Conservation (phyloP, 2,329 filamentous ascomycete genomes). For the Aphanoascus verrucosus region DNA sequence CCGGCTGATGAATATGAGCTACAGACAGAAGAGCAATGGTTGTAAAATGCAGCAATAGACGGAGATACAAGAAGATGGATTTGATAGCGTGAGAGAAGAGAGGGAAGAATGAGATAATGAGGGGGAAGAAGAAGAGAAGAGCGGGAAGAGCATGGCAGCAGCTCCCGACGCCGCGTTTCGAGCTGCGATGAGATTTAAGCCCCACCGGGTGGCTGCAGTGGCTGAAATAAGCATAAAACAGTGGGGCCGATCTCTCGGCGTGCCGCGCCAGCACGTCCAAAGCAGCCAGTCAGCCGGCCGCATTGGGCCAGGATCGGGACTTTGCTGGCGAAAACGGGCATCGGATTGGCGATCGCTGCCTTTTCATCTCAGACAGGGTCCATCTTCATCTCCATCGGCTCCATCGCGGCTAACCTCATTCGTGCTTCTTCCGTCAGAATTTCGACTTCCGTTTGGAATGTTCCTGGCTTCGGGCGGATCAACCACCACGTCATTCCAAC, state of each 20-base stretch:
- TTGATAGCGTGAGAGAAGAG: neutral
- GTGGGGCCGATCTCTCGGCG: too few species aligned
- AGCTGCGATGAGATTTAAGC: neutral
- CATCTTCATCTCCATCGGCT: neutral
- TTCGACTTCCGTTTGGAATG: neutral
- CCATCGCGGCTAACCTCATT: neutral
- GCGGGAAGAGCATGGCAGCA: neutral
- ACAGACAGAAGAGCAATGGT: neutral
- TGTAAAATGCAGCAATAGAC: neutral
- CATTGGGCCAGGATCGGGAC: neutral
- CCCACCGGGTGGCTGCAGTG: neutral
- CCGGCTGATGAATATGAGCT: neutral
- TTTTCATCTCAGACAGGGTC: neutral
- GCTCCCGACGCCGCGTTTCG: neutral
- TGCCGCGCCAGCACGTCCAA: too few species aligned
- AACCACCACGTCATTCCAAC: neutral
- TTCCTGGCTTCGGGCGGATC: too few species aligned
- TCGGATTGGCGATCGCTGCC: neutral
- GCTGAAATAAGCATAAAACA: conserved; percentile 3
- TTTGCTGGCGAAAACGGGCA: neutral
- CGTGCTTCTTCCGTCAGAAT: neutral
- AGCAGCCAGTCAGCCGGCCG: neutral
- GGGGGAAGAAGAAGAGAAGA: conserved; percentile 1
- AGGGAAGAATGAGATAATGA: neutral
- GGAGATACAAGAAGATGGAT: neutral